Base-by-base conservation (phyloP, 441 rosid species). In the Caryocar brasiliense region DNA sequence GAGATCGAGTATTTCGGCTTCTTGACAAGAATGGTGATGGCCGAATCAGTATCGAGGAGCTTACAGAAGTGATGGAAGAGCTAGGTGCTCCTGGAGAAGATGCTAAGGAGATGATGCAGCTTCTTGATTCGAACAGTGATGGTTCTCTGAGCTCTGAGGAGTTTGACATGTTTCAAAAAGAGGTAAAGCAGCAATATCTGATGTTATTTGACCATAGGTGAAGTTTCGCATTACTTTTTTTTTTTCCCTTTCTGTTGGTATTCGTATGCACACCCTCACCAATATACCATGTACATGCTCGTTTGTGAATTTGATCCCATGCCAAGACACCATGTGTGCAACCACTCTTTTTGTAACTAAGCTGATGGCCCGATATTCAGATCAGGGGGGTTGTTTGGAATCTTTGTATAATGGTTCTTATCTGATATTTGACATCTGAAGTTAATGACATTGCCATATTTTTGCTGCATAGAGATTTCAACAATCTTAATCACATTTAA, bases 11-110 rank as follows among this genome's bases (percentile, higher is more conserved):
- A 21, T 92, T 92, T 61, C 70, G 62, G 15, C 86, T 87, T 48
- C 68, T 92, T 2, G 96, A 88, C 77, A 88, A 83, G 78, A 85
- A 92, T 28, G 92, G 88, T 2, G 97, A 92, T 42, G 99, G 97
- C n/a, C 75, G 85, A 72, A 88, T 92, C 56, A 92, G 97, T 73
- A 80, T 85, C 35, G 93, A 88, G 63, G 97, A 92, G 45, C 82
- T 92, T 14, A 82, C 74, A 78, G 95, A 92, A 72, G 92, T 88
- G 51, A 92, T 88, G 92, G 95, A 92, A 75, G 95, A 92, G 83
- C 82, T 92, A 12, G 99, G 95, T 34, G 97, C 95, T 12, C 81
- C 97, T 6, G 92, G 81, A 23, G 88, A 88, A 61, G 95, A 92
- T 44, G 97, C 95, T n/a, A 61, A 54, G 34, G 85, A 88, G 79